Conservation (phyloP, 805 yeast genomes). For the Yarrowia keelungensis region DNA sequence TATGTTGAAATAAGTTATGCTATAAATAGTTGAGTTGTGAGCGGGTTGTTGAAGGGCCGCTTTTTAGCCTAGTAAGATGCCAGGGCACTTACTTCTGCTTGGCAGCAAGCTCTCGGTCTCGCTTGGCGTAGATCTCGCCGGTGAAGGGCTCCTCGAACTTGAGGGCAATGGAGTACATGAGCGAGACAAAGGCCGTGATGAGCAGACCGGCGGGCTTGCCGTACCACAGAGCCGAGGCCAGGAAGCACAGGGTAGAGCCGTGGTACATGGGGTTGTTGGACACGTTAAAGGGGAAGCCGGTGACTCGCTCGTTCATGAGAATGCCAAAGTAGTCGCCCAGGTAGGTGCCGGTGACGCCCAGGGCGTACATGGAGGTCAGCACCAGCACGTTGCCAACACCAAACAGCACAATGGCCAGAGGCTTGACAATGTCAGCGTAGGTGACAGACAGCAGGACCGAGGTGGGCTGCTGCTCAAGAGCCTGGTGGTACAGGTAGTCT, state of each 20-base stretch:
- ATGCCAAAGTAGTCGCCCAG: conserved; percentile 98
- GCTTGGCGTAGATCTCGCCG: conserved; percentile 82
- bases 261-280: conserved; percentile 96
- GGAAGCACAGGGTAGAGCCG: conserved; percentile 86
- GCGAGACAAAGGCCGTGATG: conserved; percentile 72
- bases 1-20: conserved; percentile 39
- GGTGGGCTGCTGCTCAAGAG: conserved; percentile 74
- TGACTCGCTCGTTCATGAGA: conserved; percentile 86
- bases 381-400: conserved; percentile 82
- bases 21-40: conserved; percentile 34
- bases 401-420: conserved; percentile 63
- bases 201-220: conserved; percentile 90
- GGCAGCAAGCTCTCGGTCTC: conserved; percentile 55
- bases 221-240: conserved; percentile 87
- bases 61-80: neutral
- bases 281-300: conserved; percentile 91
- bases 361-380: conserved; percentile 82
- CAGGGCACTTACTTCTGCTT: conserved; percentile 44
- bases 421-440: conserved; percentile 56
- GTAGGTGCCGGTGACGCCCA: conserved; percentile 96
- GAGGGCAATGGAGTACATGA: conserved; percentile 85
- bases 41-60: conserved; percentile 17
- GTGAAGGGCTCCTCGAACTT: conserved; percentile 96
- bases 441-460: conserved; percentile 49
- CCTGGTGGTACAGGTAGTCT: conserved; percentile 73